These are phyloP conservation scores for Ganoderma boninense DNA, from an alignment of 1,284 basidiomycete genomes.

Conservation along the genomic window DNA sequence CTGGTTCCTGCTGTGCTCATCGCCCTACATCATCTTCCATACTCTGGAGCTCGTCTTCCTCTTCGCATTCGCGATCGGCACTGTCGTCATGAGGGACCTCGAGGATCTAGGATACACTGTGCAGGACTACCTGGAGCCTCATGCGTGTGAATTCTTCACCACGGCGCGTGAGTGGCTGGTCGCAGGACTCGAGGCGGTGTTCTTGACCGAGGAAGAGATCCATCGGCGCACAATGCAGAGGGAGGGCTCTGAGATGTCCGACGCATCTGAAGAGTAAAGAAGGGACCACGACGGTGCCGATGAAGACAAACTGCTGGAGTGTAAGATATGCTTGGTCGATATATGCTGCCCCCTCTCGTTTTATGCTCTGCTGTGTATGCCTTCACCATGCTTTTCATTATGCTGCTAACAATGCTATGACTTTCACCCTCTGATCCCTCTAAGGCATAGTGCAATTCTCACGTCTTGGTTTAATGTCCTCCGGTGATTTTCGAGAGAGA, in stretches of 20 bases:
- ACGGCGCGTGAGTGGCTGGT: background rate
- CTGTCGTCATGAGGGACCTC: background rate
- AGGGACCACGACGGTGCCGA: background rate
- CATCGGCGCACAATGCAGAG: background rate
- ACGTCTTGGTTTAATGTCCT: too few relatives aligned
- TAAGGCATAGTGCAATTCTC: background rate
- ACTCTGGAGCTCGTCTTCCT: background rate
- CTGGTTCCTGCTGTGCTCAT: background rate
- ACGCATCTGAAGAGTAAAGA: background rate
- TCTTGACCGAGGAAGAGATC: constrained; percentile 15
- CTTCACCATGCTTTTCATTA: background rate
- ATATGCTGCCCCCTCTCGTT: background rate
- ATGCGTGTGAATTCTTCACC: background rate
- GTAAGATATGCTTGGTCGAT: background rate
- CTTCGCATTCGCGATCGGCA: background rate
- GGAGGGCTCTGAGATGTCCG: background rate
- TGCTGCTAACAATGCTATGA: constrained; percentile 3
- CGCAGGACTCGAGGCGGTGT: constrained; percentile 13
- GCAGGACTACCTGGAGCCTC: background rate
- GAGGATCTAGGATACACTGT: background rate
- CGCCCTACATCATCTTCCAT: constrained; percentile 3
- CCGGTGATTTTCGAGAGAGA: background rate
- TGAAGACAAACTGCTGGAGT: background rate
- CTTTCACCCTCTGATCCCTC: background rate
- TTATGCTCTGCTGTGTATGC: background rate